Conservation (phyloP, 331 rosid species). For the Rosa hybrid region DNA sequence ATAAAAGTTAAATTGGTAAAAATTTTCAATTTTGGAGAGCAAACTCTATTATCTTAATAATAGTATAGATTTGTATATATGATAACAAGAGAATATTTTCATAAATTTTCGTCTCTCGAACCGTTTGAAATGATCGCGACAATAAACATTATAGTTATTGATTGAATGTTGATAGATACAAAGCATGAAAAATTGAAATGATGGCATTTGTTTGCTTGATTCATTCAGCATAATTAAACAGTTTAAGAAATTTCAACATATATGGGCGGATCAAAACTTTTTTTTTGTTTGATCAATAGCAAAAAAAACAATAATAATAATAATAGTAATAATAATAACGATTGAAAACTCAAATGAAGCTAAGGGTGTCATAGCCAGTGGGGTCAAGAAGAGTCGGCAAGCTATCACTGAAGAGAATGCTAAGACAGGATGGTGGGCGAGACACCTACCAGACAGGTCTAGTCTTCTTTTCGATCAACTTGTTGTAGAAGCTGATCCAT, state of each 20-base stretch:
- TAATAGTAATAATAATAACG: not conserved
- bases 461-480: not conserved
- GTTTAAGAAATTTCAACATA: not conserved
- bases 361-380: not conserved
- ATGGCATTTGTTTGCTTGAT: not conserved
- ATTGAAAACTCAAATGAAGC: not conserved
- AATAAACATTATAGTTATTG: not conserved
- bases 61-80: too few species aligned
- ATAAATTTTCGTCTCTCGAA: not conserved
- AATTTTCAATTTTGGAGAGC: too few species aligned
- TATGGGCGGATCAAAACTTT: not conserved
- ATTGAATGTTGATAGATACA: not conserved
- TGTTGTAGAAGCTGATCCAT: not conserved
- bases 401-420: not conserved
- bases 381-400: not conserved
- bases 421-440: not conserved
- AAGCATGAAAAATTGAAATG: not conserved
- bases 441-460: not conserved
- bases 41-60: too few species aligned
- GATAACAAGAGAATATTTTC: not conserved
- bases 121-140: not conserved
- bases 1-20: too few species aligned
- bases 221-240: not conserved
- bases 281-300: too few species aligned
- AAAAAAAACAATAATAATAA: too few species aligned